A percentile compares a stretch with the other conserved stretches of the same genome.
Evolutionary conservation across 2,329 filamentous ascomycete genomes (phyloP).

Genomic region (Ustilaginoidea virens): DNA sequence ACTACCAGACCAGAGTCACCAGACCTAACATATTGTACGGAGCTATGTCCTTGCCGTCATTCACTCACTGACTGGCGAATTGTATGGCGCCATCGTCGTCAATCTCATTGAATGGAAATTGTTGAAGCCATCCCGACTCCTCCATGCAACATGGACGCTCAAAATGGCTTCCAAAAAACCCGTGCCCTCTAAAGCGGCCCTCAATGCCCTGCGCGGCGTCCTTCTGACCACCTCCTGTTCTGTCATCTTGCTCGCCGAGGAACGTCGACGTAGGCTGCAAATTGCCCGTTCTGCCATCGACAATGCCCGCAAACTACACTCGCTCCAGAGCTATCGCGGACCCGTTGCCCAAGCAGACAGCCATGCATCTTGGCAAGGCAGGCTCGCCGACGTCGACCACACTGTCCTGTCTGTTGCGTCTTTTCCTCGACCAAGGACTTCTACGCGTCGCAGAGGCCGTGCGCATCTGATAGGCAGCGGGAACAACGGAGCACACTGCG

Average conservation of each 20-base stretch:
- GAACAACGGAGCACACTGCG: conserved; percentile 1
- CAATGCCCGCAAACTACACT: conserved; percentile 36
- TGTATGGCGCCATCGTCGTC: no score
- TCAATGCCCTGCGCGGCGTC: conserved; percentile 39
- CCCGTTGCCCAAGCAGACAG: conserved; percentile 14
- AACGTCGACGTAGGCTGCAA: conserved; percentile 38
- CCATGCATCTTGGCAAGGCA: conserved; percentile 8
- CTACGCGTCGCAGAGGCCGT: conserved; percentile 14
- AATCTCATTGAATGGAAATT: no score
- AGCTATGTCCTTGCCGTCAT: no score
- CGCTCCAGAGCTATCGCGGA: conserved; percentile 16
- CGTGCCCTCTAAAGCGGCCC: conserved; percentile 37
- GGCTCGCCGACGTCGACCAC: conserved; percentile 9
- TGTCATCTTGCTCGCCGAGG: conserved; percentile 37
- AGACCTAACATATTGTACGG: no score
- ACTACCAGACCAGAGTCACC: no score
- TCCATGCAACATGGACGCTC: conserved; percentile 11
- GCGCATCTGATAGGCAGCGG: conserved; percentile 2
- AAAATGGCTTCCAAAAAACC: conserved; percentile 30
- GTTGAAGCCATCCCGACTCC: no score
- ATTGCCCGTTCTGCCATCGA: conserved; percentile 32
- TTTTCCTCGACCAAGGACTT: conserved; percentile 9
- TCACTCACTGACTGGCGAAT: no score
- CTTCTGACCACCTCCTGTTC: conserved; percentile 42
- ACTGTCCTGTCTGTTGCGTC: conserved; percentile 10